Conservation (phyloP, 1,284 basidiomycete genomes). For the Leccinum angustisporum region DNA sequence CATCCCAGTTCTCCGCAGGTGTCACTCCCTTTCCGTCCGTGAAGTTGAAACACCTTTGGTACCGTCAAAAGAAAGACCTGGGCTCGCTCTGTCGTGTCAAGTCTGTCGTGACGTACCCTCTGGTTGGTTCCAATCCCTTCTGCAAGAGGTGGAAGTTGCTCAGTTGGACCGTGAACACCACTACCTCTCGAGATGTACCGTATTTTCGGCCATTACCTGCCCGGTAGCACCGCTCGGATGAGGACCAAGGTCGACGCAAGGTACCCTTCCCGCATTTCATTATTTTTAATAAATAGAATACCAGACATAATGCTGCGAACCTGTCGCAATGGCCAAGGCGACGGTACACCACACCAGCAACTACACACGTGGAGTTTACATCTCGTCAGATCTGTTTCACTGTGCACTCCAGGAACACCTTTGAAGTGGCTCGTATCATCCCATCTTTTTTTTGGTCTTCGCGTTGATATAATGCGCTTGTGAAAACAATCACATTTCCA, state of each 20-base stretch:
- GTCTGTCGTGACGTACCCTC: no score
- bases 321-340: constrained; percentile 69
- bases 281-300: constrained; percentile 8
- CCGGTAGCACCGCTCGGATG: constrained; percentile 59
- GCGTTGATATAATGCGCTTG: background rate
- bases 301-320: constrained; percentile 88
- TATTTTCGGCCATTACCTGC: no score
- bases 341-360: constrained; percentile 54
- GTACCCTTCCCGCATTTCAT: constrained; percentile 11
- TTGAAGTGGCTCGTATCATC: constrained; percentile 33
- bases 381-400: constrained; percentile 5
- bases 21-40: constrained; percentile 90
- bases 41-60: constrained; percentile 86
- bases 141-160: constrained; percentile 82
- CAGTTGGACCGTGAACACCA: no score
- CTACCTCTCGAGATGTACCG: no score
- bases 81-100: no score
- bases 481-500: background rate
- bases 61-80: constrained; percentile 69
- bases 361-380: constrained; percentile 58
- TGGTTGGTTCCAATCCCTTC: constrained; percentile 86
- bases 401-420: constrained; percentile 55
- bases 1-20: constrained; percentile 40
- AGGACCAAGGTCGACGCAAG: constrained; percentile 80
- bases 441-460: background rate